phyloP scores from a whole-genome alignment of 108 stramenopile genomes.

The Skeletonema potamos region DNA sequence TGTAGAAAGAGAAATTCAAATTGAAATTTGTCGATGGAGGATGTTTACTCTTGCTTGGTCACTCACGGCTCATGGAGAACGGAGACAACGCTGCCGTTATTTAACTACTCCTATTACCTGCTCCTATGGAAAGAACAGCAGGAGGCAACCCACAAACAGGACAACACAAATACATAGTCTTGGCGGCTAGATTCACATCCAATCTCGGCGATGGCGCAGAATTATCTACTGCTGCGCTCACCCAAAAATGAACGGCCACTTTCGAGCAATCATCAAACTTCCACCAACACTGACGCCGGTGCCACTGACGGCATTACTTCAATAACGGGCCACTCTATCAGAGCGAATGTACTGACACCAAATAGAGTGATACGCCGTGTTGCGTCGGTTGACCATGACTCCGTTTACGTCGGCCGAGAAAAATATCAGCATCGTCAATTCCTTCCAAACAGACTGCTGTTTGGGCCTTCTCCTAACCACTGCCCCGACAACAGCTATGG shows the following conservation, averaged over 20 bases:
- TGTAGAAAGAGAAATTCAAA: too few species aligned
- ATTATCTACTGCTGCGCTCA: background rate
- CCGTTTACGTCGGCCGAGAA: background rate
- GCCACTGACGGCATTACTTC: background rate
- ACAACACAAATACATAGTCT: too few species aligned
- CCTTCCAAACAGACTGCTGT: background rate
- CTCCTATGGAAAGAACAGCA: background rate
- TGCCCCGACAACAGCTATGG: background rate
- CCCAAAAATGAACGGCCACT: background rate
- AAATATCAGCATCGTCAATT: background rate
- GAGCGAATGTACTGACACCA: background rate
- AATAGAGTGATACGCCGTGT: background rate
- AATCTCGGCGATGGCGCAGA: background rate
- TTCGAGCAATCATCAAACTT: background rate
- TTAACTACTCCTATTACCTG: too few species aligned
- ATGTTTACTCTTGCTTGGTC: too few species aligned
- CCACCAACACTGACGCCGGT: background rate
- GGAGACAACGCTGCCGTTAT: too few species aligned
- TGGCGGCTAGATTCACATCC: too few species aligned
- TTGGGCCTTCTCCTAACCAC: background rate
- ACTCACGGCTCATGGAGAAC: too few species aligned
- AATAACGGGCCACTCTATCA: background rate
- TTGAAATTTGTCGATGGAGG: too few species aligned
- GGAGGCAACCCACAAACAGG: too few species aligned
- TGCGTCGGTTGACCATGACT: background rate